Conservation (phyloP, 202 grass and related monocot species). For the Alloteropsis angusta region DNA sequence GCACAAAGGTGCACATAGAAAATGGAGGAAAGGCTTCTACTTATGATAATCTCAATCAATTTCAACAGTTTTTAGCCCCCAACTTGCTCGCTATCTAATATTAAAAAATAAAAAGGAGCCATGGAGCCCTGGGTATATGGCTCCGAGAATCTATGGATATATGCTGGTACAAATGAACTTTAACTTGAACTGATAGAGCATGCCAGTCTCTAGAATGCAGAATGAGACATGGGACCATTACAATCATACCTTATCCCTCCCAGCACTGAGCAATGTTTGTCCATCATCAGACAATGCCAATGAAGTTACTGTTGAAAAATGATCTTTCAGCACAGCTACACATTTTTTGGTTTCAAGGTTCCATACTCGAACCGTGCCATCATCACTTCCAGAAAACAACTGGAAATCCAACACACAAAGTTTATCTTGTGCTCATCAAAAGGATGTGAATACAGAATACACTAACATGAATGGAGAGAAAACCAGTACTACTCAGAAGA, state of each 20-base stretch:
- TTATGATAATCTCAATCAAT: neutral
- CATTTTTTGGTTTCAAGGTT: constrained; percentile 87
- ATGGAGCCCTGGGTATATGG: neutral
- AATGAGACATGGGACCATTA: neutral
- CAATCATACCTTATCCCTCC: constrained; percentile 69
- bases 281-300: constrained; percentile 76
- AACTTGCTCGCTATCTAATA: neutral
- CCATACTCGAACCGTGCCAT: constrained; percentile 68
- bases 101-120: neutral
- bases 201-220: neutral
- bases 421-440: neutral
- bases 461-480: neutral
- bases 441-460: neutral
- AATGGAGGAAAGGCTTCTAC: neutral
- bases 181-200: neutral
- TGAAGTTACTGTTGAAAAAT: constrained; percentile 80
- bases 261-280: constrained; percentile 63
- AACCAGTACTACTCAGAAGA: neutral
- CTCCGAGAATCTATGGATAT: neutral
- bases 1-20: neutral
- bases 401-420: constrained; percentile 39
- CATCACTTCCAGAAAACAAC: constrained; percentile 91
- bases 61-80: neutral
- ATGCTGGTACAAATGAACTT: constrained; percentile 1
- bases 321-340: constrained; percentile 61